A percentile compares a stretch with the other conserved stretches of the same genome.
Conservation (phyloP, 441 rosid genomes). For the Gossypium lobatum region DNA sequence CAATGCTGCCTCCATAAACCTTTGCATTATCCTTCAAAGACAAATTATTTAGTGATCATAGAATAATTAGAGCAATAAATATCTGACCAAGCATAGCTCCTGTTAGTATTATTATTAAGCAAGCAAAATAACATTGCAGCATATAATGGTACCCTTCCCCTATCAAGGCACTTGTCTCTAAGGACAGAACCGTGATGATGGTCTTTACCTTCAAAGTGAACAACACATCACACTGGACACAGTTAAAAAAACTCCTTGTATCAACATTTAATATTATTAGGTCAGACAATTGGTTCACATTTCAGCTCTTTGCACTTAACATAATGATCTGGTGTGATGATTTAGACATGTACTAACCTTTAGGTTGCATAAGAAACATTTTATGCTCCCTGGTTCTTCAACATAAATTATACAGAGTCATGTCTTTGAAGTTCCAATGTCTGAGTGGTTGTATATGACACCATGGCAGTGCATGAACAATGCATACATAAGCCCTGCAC, state of each 20-base stretch:
- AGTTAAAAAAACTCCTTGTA: too few species aligned
- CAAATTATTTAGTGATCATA: neutral
- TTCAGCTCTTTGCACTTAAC: neutral
- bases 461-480: conserved; percentile 5
- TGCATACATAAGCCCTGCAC: neutral
- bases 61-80: neutral
- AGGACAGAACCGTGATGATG: too few species aligned
- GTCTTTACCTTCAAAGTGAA: too few species aligned
- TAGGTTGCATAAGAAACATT: neutral
- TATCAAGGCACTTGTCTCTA: too few species aligned
- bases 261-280: too few species aligned
- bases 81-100: neutral
- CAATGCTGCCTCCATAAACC: neutral
- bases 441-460: neutral
- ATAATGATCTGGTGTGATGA: neutral
- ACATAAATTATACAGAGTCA: neutral
- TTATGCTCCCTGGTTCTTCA: neutral
- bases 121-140: too few species aligned
- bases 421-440: conserved; percentile 1
- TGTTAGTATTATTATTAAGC: too few species aligned
- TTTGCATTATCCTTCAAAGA: neutral
- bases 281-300: neutral
- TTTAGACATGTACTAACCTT: neutral
- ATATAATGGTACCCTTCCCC: too few species aligned
- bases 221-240: too few species aligned